Evolutionary conservation across 202 grass and related monocot species (phyloP).

Genomic region (Schoenoplectus tabernaemontani): DNA sequence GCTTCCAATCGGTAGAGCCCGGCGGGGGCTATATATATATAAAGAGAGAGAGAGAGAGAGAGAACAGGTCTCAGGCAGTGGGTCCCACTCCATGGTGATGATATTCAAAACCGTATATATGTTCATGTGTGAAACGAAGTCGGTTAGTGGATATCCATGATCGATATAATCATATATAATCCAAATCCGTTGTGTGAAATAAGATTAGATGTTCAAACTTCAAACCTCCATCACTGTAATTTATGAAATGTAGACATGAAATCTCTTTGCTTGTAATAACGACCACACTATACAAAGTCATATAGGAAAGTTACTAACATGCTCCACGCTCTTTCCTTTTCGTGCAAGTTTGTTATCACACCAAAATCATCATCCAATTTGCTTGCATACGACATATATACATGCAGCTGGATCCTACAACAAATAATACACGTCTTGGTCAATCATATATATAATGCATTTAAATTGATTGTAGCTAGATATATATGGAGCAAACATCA

Average conservation of each 20-base stretch:
- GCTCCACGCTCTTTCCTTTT: not conserved
- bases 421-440: too few relatives aligned
- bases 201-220: not conserved
- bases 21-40: too few relatives aligned
- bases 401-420: not conserved
- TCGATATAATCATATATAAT: too few relatives aligned
- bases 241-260: not conserved
- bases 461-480: too few relatives aligned
- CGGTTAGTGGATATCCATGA: too few relatives aligned
- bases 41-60: too few relatives aligned
- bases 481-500: too few relatives aligned
- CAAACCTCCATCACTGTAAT: not conserved
- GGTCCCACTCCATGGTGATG: too few relatives aligned
- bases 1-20: too few relatives aligned
- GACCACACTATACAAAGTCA: not conserved
- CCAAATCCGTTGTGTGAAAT: not conserved
- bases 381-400: not conserved
- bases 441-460: not conserved
- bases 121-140: too few relatives aligned
- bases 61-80: too few relatives aligned
- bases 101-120: too few relatives aligned
- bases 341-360: not conserved
- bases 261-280: not conserved
- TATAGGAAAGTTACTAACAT: not conserved
- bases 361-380: not conserved